Conservation (phyloP, 352 stramenopile genomes). For the Pythium scleroteichum region DNA sequence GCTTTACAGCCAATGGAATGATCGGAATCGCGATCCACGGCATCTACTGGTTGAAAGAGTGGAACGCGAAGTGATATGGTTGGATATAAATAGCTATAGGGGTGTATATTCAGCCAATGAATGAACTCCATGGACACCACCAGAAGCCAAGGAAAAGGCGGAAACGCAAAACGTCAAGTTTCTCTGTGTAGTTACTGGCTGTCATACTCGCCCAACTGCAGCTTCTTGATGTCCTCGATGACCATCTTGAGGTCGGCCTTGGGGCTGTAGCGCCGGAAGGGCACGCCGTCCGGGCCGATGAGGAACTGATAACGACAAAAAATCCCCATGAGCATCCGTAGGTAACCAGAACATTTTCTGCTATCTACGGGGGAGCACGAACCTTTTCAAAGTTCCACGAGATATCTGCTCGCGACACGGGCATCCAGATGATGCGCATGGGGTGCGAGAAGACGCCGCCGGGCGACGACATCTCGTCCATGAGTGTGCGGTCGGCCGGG, state of each 20-base stretch:
- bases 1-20: constrained; percentile 26
- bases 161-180: not conserved
- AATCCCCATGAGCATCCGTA: not conserved
- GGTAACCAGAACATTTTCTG: no score
- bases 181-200: constrained; percentile 17
- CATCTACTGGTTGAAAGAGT: not conserved
- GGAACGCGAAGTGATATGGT: not conserved
- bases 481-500: constrained; percentile 67
- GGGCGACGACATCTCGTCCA: constrained; percentile 78
- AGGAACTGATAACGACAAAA: constrained; percentile 50
- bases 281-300: constrained; percentile 72
- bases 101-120: not conserved
- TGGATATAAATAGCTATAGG: not conserved
- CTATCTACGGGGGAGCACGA: not conserved
- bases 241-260: constrained; percentile 67
- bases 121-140: constrained; percentile 6
- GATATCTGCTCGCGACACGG: constrained; percentile 72
- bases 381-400: constrained; percentile 89
- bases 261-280: constrained; percentile 80
- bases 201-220: constrained; percentile 39
- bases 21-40: no score
- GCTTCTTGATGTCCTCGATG: constrained; percentile 65
- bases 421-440: constrained; percentile 87
- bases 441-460: constrained; percentile 80
- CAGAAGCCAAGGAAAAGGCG: not conserved